These are phyloP conservation scores for Arthrobotrys conoides DNA, from an alignment of 2,329 filamentous ascomycete genomes.

Conservation along the genomic window DNA sequence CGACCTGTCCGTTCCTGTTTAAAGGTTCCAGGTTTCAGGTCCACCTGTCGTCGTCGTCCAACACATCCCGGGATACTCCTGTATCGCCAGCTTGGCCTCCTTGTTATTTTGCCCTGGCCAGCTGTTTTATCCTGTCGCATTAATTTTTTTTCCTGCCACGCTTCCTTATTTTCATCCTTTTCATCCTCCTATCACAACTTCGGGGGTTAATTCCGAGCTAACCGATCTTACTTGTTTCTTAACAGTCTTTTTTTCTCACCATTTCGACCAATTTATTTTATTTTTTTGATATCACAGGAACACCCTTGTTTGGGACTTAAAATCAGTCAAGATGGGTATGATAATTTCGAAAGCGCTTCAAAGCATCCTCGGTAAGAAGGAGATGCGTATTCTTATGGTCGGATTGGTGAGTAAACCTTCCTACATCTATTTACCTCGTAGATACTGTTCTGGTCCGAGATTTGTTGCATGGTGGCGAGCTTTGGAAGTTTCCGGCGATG, in stretches of 20 bases:
- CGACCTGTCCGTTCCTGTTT: constrained; percentile 17
- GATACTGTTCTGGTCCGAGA: constrained; percentile 2
- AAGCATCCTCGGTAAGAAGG: constrained; percentile 98
- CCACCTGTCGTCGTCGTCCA: constrained; percentile 28
- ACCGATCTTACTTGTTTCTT: constrained; percentile 25
- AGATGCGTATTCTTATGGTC: constrained; percentile 99
- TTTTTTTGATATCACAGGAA: constrained; percentile 31
- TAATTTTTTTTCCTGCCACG: constrained; percentile 29
- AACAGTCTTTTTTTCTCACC: constrained; percentile 24
- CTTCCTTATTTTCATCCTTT: background rate
- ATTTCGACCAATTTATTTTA: constrained; percentile 4
- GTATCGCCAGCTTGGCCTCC: constrained; percentile 33
- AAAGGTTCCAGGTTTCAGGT: background rate
- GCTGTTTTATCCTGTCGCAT: constrained; percentile 30
- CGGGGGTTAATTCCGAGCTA: constrained; percentile 52
- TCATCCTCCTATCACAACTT: constrained; percentile 14
- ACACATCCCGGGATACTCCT: constrained; percentile 31
- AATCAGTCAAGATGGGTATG: constrained; percentile 86
- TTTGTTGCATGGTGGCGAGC: constrained; percentile 6
- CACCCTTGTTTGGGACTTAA: constrained; percentile 66
- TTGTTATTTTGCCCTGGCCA: constrained; percentile 24
- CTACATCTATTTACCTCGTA: constrained; percentile 1
- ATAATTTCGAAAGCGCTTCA: constrained; percentile 97
- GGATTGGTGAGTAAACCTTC: constrained; percentile 74
- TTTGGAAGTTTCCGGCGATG: constrained; percentile 1